Evolutionary conservation across 208 protist species (phyloP).

Genomic region (Willaertia magna): DNA sequence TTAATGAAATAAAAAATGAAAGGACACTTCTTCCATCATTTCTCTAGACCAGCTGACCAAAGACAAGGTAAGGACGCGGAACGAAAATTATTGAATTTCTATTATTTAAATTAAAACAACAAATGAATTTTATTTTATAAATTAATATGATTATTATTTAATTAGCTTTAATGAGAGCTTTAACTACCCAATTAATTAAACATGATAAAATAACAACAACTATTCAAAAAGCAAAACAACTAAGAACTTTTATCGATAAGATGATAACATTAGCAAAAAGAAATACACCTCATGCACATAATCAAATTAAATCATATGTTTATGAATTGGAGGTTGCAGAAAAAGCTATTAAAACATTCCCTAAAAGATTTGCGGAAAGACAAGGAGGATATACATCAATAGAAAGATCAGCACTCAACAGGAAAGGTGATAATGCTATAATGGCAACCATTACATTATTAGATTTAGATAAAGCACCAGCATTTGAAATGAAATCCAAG

Average conservation of each 20-base stretch:
- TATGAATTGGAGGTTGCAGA: background rate
- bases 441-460: background rate
- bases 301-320: background rate
- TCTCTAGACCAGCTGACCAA: background rate
- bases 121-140: background rate
- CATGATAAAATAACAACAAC: conserved; percentile 8
- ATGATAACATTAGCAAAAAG: background rate
- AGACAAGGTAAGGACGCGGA: background rate
- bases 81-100: background rate
- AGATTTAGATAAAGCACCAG: background rate
- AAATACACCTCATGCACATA: background rate
- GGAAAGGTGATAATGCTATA: background rate
- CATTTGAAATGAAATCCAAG: too few relatives aligned
- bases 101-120: background rate
- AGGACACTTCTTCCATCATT: background rate
- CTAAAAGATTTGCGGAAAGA: background rate
- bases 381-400: conserved; percentile 7
- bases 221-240: background rate
- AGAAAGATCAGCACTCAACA: background rate
- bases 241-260: background rate
- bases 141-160: background rate
- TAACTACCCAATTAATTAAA: background rate
- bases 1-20: background rate
- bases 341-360: background rate
- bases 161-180: background rate